Conservation (phyloP, 495 filamentous ascomycete species). For the Xylaria palmicola region DNA sequence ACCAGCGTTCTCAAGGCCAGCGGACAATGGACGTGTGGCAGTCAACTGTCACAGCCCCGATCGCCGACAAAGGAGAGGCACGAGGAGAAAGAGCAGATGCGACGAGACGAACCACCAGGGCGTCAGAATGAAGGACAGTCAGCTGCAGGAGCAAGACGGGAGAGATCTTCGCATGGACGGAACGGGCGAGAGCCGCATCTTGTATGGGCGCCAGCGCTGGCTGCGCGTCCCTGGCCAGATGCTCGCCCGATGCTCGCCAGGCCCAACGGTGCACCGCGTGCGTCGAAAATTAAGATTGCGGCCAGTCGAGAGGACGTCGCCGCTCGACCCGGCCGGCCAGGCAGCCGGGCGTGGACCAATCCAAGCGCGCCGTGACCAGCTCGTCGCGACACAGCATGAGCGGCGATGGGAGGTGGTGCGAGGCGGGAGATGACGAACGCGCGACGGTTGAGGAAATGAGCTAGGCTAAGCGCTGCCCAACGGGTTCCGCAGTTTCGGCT, state of each 20-base stretch:
- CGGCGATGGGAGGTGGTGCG: too few species aligned
- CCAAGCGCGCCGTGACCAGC: not conserved
- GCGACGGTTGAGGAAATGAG: too few species aligned
- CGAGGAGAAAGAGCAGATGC: constrained; percentile 22
- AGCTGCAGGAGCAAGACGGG: constrained; percentile 11
- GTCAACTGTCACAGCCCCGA: constrained; percentile 9
- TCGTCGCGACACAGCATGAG: not conserved
- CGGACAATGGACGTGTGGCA: constrained; percentile 19
- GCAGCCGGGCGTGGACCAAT: constrained; percentile 19
- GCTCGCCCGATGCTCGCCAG: constrained; percentile 19
- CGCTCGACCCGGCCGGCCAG: constrained; percentile 18
- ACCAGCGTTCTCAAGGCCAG: constrained; percentile 5
- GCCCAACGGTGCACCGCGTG: constrained; percentile 10
- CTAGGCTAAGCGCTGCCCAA: too few species aligned
- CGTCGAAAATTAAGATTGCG: constrained; percentile 25
- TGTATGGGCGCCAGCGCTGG: constrained; percentile 17
- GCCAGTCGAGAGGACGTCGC: constrained; percentile 24
- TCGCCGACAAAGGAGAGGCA: constrained; percentile 21
- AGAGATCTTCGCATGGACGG: constrained; percentile 20
- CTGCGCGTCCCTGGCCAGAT: constrained; percentile 4
- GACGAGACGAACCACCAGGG: constrained; percentile 18
- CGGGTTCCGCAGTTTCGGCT: too few species aligned
- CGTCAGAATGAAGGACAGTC: constrained; percentile 7
- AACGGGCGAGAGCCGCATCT: constrained; percentile 22
- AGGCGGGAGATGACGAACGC: not conserved